These are phyloP conservation scores for Thuidium tamariscinum DNA, from an alignment of 225 moss, liverwort and hornwort genomes.

Conservation along the genomic window DNA sequence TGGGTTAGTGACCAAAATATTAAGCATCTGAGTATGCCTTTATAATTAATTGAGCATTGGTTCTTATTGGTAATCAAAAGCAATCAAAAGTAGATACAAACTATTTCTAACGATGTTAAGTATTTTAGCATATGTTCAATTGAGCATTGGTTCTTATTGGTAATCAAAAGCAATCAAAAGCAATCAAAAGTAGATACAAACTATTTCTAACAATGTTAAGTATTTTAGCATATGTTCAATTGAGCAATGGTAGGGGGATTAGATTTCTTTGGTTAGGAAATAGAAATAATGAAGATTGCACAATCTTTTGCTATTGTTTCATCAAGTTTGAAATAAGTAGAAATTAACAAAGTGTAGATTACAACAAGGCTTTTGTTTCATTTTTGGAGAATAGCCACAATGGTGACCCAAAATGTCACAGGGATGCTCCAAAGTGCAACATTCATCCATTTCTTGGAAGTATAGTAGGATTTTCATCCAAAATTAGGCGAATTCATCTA, in stretches of 20 bases:
- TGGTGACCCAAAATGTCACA: no score
- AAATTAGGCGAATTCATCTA: no score
- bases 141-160: no score
- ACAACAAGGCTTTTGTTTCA: no score
- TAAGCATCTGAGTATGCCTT: neutral
- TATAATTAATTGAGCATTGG: neutral
- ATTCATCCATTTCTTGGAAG: no score
- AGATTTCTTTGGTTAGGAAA: neutral
- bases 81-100: neutral
- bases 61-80: neutral
- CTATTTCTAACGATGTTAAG: neutral
- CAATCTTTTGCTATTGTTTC: neutral
- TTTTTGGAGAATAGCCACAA: no score
- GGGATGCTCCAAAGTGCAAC: no score
- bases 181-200: no score
- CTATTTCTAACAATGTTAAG: no score
- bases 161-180: no score
- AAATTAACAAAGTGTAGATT: neutral
- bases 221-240: fast-evolving
- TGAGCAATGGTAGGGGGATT: neutral
- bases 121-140: neutral
- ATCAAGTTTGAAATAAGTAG: neutral
- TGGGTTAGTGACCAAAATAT: no score
- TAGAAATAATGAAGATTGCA: neutral
- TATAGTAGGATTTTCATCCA: no score